Base-by-base conservation (phyloP, 352 stramenopile genomes). In the Aphanomyces astaci region DNA sequence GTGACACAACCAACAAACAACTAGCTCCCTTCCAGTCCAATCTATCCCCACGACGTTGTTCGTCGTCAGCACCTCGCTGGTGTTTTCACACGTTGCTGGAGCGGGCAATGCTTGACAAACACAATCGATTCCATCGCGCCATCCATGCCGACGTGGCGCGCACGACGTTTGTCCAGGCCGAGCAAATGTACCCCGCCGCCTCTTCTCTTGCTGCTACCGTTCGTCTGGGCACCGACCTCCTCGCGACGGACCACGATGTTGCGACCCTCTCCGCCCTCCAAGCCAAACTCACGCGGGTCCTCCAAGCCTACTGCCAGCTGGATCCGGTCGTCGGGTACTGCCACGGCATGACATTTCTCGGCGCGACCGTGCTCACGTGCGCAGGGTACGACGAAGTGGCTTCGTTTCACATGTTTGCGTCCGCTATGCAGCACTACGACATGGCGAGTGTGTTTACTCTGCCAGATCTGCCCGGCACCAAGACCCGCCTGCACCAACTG, bases 261-360 rank as follows among this genome's bases (percentile, higher is more conserved):
- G 3, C 0, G 33, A 25, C 24, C 30, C 32, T 59, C 19, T 9
- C 5, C 32, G 36, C 31, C 30, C 45, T 55, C n/a, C 64, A 71
- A 4, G 17, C 30, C 31, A 71, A 54, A 31, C 31, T 71, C 13
- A 17, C 28, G 15, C 49, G 51, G 2, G n/a, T 71, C 15, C 32
- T 71, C 24, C 13, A 31, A 3, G 64, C 64, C 2, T 71, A 54
- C 10, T 56, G 24, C 30, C 31, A 39, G 55, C 36, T 64, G 7
- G 64, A 71, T 36, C 49, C 64, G 13, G 19, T 22, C 2, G 48
- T 65, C 17, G 64, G 64, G 49, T 71, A 71, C 40, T 71, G 64
- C 64, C 64, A 71, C 31, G 64, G 64, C 40, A 71, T 71, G 64
- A 71, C 64, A n/a, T 71, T 71, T 25, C 28, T 71, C 5, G 64